Evolutionary conservation across 805 yeast genomes (phyloP), one percentile per base, ranked within the genome.

Genomic region (Ogataea nonfermentans): DNA sequence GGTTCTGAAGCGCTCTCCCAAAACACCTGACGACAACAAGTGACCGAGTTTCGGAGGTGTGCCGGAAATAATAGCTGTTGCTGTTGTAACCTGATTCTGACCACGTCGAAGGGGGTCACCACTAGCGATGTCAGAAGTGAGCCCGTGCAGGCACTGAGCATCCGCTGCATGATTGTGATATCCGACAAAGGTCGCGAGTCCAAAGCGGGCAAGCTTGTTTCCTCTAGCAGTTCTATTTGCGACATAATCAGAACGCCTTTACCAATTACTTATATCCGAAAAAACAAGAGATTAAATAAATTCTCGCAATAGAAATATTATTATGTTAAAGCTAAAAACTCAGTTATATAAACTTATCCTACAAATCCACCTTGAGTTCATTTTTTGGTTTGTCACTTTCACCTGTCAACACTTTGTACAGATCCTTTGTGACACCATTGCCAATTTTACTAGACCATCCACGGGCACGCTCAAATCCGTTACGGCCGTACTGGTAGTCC

Each of bases 91-190:
- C 95, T 65, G 20, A 85, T 79, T 44, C 91, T 66, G 0, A 85
- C 83, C 27, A 85, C 93, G 59, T 85, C 95, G 61, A 85, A 76
- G 1, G 95, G 95, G 1, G 93, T 85, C 24, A 85, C 79, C 28
- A 81, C 79, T 25, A 82, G 51, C 0, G 91, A 83, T 2, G 91
- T 85, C 14, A 84, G 51, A 6, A 85, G 53, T 0, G 91, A 81
- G 0, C 95, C 95, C 32, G 78, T 69, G 51, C 88, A 79, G 0
- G 95, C 93, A 51, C 90, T 81, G 24, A 81, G 59, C 90, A 85
- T 83, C 35, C 89, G 61, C 53, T 85, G 87, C 3, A 65, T 48
- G 17, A 77, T 50, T 5, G 80, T 65, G 42, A 77, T 73, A 12
- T 67, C 68, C 2, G 39, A n/a, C 9, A 6, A 11, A 6, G 23